These are phyloP conservation scores for Thymus quinquecostatus DNA, from an alignment of 257 asterid species.

Conservation along the genomic window DNA sequence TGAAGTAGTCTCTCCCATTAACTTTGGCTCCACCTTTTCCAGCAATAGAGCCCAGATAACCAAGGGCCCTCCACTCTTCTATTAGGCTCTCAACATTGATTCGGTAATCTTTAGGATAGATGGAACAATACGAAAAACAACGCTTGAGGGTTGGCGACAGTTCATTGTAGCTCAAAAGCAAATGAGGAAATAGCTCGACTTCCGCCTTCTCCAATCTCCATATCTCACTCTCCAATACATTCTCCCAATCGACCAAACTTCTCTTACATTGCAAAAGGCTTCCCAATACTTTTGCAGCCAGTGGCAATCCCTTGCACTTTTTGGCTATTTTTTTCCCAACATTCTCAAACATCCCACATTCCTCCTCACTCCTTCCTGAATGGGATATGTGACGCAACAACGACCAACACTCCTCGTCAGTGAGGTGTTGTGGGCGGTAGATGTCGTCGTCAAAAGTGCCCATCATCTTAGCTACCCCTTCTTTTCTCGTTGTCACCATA, in stretches of 20 bases:
- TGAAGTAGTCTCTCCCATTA: neutral
- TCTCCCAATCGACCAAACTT: neutral
- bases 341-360: neutral
- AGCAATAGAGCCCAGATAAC: neutral
- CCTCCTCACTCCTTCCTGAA: neutral
- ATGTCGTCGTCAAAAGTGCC: neutral
- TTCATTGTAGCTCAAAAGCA: too few species aligned
- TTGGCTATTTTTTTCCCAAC: neutral
- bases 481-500: conserved; percentile 13
- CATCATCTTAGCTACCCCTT: neutral
- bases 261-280: neutral
- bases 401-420: neutral
- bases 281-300: neutral
- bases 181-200: too few species aligned
- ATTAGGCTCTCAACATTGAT: neutral
- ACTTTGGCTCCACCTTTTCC: neutral
- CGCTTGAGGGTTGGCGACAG: neutral
- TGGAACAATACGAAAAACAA: conserved; percentile 1
- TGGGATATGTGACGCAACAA: neutral
- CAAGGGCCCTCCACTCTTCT: neutral
- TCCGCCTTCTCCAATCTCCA: too few species aligned
- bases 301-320: neutral
- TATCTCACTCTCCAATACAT: too few species aligned
- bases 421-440: neutral
- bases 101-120: neutral